These are phyloP conservation scores for Alternaria consortialis DNA, from an alignment of 2,329 filamentous ascomycete species.

Conservation along the genomic window DNA sequence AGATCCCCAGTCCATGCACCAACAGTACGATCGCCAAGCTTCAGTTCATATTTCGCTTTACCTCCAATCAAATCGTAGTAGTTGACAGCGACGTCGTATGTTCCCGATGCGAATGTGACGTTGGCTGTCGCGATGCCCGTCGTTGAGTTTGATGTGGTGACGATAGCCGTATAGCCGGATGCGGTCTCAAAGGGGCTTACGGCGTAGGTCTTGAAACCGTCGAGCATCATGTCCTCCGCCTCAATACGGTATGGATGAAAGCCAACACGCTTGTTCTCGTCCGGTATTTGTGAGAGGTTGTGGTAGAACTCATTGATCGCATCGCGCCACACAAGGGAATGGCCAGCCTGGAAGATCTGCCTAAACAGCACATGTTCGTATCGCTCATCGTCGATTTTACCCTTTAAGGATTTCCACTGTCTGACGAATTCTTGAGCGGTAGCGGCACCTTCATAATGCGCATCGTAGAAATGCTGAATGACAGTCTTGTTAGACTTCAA, in stretches of 20 bases:
- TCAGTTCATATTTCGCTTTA: conserved; percentile 64
- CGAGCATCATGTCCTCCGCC: conserved; percentile 70
- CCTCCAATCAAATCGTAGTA: conserved; percentile 72
- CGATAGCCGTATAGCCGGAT: conserved; percentile 64
- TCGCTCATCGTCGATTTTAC: conserved; percentile 67
- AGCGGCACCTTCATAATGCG: conserved; percentile 68
- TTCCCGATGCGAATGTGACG: conserved; percentile 61
- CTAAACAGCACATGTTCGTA: conserved; percentile 67
- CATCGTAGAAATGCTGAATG: conserved; percentile 72
- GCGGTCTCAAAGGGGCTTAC: conserved; percentile 70
- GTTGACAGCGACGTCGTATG: conserved; percentile 71
- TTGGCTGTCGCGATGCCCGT: conserved; percentile 59
- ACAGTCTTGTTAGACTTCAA: conserved; percentile 72
- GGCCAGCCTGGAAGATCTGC: conserved; percentile 72
- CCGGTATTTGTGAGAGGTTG: conserved; percentile 68
- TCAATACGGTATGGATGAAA: conserved; percentile 73
- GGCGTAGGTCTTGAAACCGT: conserved; percentile 63
- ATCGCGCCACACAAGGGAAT: conserved; percentile 75
- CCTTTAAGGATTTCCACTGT: conserved; percentile 64
- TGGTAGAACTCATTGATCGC: conserved; percentile 71
- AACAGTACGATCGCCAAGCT: conserved; percentile 62
- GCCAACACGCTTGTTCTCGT: conserved; percentile 64
- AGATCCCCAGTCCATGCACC: conserved; percentile 68
- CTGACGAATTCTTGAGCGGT: conserved; percentile 66
- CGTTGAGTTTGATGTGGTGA: conserved; percentile 64